Evolutionary conservation across 2,329 filamentous ascomycete species (phyloP).

Genomic region (Hortaea sp.): DNA sequence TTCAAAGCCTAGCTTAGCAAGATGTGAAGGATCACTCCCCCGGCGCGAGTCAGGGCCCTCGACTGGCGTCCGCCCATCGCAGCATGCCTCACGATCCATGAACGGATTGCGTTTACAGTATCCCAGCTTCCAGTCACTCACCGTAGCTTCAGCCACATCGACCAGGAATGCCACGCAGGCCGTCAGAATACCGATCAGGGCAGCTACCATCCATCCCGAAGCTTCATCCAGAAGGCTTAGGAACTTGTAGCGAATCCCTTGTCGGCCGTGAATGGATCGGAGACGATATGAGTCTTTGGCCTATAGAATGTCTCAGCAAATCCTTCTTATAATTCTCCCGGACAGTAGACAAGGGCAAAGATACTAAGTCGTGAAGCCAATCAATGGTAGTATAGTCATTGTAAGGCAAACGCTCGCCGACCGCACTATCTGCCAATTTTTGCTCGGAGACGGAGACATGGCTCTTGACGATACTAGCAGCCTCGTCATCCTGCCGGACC

Average conservation of each 20-base stretch:
- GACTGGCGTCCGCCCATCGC: conserved; percentile 27
- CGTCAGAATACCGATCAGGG: conserved; percentile 44
- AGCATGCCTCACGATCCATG: conserved; percentile 42
- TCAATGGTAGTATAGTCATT: conserved; percentile 55
- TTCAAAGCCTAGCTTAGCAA: conserved; percentile 9
- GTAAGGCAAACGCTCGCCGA: conserved; percentile 49
- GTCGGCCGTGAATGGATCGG: conserved; percentile 34
- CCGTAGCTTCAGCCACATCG: conserved; percentile 44
- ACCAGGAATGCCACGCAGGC: conserved; percentile 47
- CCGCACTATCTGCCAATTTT: conserved; percentile 33
- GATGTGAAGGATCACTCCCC: no score
- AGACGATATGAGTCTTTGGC: conserved; percentile 49
- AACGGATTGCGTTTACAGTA: conserved; percentile 41
- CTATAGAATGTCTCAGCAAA: conserved; percentile 17
- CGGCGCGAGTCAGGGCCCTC: not conserved
- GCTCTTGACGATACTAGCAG: conserved; percentile 33
- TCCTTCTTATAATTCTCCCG: no score
- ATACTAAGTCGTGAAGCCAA: conserved; percentile 50
- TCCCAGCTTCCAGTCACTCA: conserved; percentile 43
- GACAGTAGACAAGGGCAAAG: no score
- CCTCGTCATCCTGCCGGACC: conserved; percentile 29
- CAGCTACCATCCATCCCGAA: conserved; percentile 47
- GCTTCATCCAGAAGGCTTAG: conserved; percentile 39
- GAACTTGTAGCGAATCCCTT: conserved; percentile 32
- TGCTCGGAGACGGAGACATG: conserved; percentile 41